phyloP scores from a whole-genome alignment of 495 filamentous ascomycete genomes.

The Lasiosphaeriaceae sp. region DNA sequence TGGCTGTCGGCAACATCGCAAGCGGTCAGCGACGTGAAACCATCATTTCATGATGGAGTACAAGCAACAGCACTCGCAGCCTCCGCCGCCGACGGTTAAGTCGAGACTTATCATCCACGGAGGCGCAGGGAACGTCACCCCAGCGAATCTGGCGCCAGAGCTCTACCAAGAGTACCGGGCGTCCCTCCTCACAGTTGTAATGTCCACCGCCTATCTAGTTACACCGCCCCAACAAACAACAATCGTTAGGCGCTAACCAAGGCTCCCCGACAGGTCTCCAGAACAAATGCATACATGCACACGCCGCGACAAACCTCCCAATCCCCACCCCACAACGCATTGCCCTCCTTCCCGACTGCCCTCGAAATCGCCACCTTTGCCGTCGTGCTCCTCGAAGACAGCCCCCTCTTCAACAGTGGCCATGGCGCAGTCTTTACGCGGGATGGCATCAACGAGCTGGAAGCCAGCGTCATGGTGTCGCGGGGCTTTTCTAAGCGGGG shows the following conservation, averaged over 20 bases:
- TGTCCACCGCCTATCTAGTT: conserved; percentile 8
- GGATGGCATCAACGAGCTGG: conserved; percentile 78
- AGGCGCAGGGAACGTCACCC: conserved; percentile 78
- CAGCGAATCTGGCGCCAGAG: conserved; percentile 57
- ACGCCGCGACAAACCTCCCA: conserved; percentile 13
- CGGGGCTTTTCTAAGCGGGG: conserved; percentile 69
- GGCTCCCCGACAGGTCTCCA: conserved; percentile 24
- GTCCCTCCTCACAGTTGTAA: conserved; percentile 60
- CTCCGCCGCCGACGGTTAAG: conserved; percentile 25
- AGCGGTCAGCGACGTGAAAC: no score
- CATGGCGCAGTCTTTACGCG: conserved; percentile 83
- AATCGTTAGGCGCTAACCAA: neutral
- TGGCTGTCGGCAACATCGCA: no score
- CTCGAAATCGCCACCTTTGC: conserved; percentile 73
- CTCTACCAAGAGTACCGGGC: conserved; percentile 57
- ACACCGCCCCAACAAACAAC: conserved; percentile 3
- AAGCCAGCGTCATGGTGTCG: conserved; percentile 87
- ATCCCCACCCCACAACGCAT: no score
- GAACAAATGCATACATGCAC: conserved; percentile 34
- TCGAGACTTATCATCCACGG: conserved; percentile 83
- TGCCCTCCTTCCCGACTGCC: conserved; percentile 45
- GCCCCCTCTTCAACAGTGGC: conserved; percentile 81
- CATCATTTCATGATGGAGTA: no score
- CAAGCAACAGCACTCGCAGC: conserved; percentile 19
- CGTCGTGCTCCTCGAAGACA: conserved; percentile 72